Evolutionary conservation across 306 rosid genomes (phyloP).

Genomic region (Aeschynomene evenia): DNA sequence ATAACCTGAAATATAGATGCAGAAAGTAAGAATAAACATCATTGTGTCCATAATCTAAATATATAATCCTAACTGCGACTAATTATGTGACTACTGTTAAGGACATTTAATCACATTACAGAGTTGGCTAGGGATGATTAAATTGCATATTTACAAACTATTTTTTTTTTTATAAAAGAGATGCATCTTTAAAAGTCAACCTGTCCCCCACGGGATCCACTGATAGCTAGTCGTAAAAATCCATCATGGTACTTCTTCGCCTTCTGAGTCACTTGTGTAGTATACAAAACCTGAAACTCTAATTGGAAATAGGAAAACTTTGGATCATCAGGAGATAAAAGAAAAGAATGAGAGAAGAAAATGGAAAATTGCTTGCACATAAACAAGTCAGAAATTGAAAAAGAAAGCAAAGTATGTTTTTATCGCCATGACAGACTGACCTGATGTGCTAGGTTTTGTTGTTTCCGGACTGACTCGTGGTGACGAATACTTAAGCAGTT

Average conservation of each 20-base stretch:
- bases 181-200: slow-evolving; percentile 43
- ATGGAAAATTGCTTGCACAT: background rate
- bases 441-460: slow-evolving; percentile 44
- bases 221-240: slow-evolving; percentile 47
- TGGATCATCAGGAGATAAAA: slow-evolving; percentile 22
- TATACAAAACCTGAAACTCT: slow-evolving; percentile 86
- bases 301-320: slow-evolving; percentile 11
- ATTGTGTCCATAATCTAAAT: background rate
- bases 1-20: slow-evolving; percentile 49
- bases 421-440: slow-evolving; percentile 42
- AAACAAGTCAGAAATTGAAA: background rate
- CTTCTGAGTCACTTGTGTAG: slow-evolving; percentile 76
- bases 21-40: slow-evolving; percentile 15
- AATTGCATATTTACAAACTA: background rate
- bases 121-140: background rate
- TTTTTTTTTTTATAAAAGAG: slow-evolving; percentile 21
- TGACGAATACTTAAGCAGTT: slow-evolving; percentile 57
- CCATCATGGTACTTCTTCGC: slow-evolving; percentile 90
- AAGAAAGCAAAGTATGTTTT: background rate
- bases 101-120: background rate
- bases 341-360: background rate
- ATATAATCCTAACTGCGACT: slow-evolving; percentile 23
- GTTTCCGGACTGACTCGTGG: slow-evolving; percentile 56
- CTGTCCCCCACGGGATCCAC: slow-evolving; percentile 63
- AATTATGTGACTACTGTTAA: background rate